Base-by-base conservation (phyloP, 1,284 basidiomycete species). In the Athelia psychrophila region DNA sequence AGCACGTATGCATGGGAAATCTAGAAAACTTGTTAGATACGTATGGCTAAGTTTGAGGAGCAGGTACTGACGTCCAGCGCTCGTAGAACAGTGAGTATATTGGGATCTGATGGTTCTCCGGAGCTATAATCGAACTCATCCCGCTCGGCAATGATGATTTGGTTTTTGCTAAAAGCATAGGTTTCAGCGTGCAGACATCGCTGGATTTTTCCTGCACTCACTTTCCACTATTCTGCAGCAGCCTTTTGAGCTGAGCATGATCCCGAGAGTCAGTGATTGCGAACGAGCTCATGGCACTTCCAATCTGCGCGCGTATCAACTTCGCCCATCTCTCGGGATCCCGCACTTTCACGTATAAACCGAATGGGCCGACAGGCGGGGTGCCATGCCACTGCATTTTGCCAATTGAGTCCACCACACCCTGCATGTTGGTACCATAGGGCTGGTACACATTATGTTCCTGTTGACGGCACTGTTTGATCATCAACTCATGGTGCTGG, bases 301-400 rank as follows among this genome's bases (percentile, higher is more conserved):
- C 83, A 2, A 99, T 74, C 58, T 88, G 78, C 16, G 73, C 73
- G 35, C 91, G 81, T 56, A 98, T 66, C 6, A 93, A 60, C 0
- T 72, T 69, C 0, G 81, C 83, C 84, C 92, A 99, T 27, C 66
- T 72, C 56, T 72, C 56, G 0, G 74, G 70, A 53, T 97, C 91
- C 56, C 75, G 82, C 47, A 95, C 81, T 60, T 87, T 88, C 58
- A 99, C 86, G 64, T 83, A 80, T 44, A 78, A 57, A 0, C 95
- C 95, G n/a, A 98, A 73, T 0, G 95, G 94, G 1, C 97, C 97
- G 23, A 98, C 68, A 0, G 96, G 95, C 16, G 64, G 70, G 33
- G 86, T 77, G 9, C 87, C 88, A 24, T 74, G 63, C 93, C 93
- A 94, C 4, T 59, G 66, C 56, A 72, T 70, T 9, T 59, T 60